Conservation (phyloP, 1,139 yeast genomes). For the Trichomonascaceae sp. region DNA sequence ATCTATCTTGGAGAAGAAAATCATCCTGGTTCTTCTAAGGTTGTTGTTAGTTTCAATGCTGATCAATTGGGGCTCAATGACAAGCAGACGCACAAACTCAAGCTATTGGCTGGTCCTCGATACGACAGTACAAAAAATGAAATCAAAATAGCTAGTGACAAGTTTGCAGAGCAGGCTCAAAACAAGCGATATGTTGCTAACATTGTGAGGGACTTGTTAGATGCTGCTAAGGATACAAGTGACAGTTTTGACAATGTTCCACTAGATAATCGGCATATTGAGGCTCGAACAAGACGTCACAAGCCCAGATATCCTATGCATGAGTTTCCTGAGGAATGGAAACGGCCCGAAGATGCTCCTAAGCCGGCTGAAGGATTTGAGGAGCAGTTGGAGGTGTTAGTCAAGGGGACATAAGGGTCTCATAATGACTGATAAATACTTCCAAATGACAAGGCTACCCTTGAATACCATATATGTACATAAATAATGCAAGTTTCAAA, state of each 20-base stretch:
- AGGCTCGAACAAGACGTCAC: constrained; percentile 39
- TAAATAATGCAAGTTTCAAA: background rate
- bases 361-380: constrained; percentile 11
- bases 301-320: constrained; percentile 28
- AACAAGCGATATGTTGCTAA: constrained; percentile 72
- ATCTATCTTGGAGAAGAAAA: constrained; percentile 63
- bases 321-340: constrained; percentile 79
- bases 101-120: constrained; percentile 71
- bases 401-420: background rate
- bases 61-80: constrained; percentile 46
- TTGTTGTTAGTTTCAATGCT: constrained; percentile 52
- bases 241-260: constrained; percentile 74
- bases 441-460: too few relatives aligned
- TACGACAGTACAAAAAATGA: constrained; percentile 56
- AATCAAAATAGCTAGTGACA: constrained; percentile 57
- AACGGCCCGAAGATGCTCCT: constrained; percentile 47
- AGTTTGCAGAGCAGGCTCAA: constrained; percentile 73
- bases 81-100: constrained; percentile 63
- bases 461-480: background rate
- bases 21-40: constrained; percentile 67
- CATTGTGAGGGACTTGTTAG: constrained; percentile 52
- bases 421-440: too few relatives aligned
- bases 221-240: constrained; percentile 58
- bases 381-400: constrained; percentile 4
- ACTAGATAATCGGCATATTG: constrained; percentile 65